Conservation (phyloP, 2,329 filamentous ascomycete species). For the Arthroderma sp. region DNA sequence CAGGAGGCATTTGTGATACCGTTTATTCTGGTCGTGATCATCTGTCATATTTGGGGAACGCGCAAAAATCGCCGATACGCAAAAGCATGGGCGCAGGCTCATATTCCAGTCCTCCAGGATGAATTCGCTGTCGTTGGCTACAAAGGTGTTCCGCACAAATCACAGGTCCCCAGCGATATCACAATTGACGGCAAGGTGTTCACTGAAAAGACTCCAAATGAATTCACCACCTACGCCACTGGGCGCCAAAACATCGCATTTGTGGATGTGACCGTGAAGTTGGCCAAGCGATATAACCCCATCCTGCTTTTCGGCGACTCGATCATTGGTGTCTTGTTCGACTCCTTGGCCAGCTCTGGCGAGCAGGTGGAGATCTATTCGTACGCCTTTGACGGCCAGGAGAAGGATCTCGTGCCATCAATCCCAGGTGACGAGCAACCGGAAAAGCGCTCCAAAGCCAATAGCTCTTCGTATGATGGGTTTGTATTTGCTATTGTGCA, state of each 20-base stretch:
- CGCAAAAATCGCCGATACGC: slow-evolving; percentile 68
- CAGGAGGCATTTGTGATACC: slow-evolving; percentile 71
- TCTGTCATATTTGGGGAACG: slow-evolving; percentile 70
- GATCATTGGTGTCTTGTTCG: slow-evolving; percentile 62
- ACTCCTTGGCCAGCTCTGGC: slow-evolving; percentile 53
- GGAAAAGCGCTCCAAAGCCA: slow-evolving; percentile 44
- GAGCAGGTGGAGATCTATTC: slow-evolving; percentile 65
- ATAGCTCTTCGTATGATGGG: slow-evolving; percentile 58
- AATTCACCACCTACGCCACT: slow-evolving; percentile 77
- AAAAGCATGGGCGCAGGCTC: slow-evolving; percentile 63
- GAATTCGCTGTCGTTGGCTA: slow-evolving; percentile 88
- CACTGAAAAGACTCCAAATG: slow-evolving; percentile 76
- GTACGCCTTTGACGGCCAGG: slow-evolving; percentile 87
- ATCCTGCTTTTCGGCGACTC: slow-evolving; percentile 52
- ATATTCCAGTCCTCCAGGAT: slow-evolving; percentile 56
- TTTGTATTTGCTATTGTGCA: slow-evolving; percentile 95
- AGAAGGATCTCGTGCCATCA: slow-evolving; percentile 60
- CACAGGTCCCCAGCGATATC: slow-evolving; percentile 19
- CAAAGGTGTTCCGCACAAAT: slow-evolving; percentile 38
- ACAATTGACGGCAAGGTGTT: slow-evolving; percentile 37
- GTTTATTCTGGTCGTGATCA: slow-evolving; percentile 59
- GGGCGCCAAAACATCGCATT: slow-evolving; percentile 90
- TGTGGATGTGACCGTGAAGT: slow-evolving; percentile 66
- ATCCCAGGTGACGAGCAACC: slow-evolving; percentile 46
- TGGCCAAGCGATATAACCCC: slow-evolving; percentile 82